These are phyloP conservation scores for Tephrocybe rancida DNA, from an alignment of 768 basidiomycete genomes.

Conservation along the genomic window DNA sequence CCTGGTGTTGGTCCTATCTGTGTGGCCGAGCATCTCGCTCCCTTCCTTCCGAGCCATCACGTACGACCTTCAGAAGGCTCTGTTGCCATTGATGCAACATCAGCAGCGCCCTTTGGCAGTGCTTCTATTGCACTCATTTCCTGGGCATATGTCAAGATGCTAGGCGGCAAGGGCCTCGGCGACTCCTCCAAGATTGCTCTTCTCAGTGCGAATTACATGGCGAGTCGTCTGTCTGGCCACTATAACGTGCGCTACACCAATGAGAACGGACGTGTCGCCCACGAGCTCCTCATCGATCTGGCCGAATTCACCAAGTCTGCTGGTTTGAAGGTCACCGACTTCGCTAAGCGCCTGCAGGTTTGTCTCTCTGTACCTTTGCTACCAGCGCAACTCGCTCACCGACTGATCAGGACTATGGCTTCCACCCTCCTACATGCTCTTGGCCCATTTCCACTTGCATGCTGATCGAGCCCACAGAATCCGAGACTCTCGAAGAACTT, in stretches of 20 bases:
- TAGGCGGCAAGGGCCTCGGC: slow-evolving; percentile 90
- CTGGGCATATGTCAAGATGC: slow-evolving; percentile 99
- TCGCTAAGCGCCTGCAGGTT: slow-evolving; percentile 94
- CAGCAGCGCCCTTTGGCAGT: slow-evolving; percentile 92
- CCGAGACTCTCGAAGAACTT: slow-evolving; percentile 90
- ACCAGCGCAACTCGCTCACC: background rate
- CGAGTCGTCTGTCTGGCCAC: slow-evolving; percentile 78
- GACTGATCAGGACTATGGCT: slow-evolving; percentile 74
- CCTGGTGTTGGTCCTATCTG: slow-evolving; percentile 98
- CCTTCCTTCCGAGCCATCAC: slow-evolving; percentile 93
- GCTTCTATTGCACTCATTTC: slow-evolving; percentile 95
- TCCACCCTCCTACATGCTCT: slow-evolving; percentile 97
- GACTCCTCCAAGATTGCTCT: slow-evolving; percentile 87
- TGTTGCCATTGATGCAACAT: slow-evolving; percentile 84
- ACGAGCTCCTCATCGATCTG: slow-evolving; percentile 94
- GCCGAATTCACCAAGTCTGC: slow-evolving; percentile 92
- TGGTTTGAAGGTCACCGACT: slow-evolving; percentile 92
- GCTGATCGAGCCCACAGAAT: slow-evolving; percentile 98
- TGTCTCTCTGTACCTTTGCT: background rate
- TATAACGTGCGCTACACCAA: slow-evolving; percentile 92
- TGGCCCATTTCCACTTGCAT: slow-evolving; percentile 98
- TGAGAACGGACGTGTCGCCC: slow-evolving; percentile 88
- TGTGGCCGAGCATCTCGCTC: slow-evolving; percentile 88
- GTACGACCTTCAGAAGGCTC: slow-evolving; percentile 63
- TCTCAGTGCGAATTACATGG: slow-evolving; percentile 98